A percentile compares a stretch with the other conserved stretches of the same genome.
phyloP scores from a whole-genome alignment of 176 grass and related monocot genomes.

The Areca catechu region DNA sequence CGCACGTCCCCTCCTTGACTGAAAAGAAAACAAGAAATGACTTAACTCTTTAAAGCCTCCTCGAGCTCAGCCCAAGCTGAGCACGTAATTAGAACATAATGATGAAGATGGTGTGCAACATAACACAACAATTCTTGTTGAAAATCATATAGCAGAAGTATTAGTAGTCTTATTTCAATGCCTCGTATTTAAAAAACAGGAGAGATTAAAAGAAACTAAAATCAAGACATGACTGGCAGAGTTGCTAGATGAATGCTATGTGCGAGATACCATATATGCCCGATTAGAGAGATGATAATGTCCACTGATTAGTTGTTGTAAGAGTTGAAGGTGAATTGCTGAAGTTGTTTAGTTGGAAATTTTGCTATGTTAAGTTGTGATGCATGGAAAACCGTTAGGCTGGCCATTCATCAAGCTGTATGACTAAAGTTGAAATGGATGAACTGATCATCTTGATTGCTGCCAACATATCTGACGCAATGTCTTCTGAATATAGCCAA shows the following conservation, averaged over 20 bases:
- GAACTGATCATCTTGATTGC: constrained; percentile 72
- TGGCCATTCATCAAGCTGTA: constrained; percentile 64
- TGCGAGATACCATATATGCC: constrained; percentile 42
- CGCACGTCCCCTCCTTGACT: constrained; percentile 45
- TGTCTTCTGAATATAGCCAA: constrained; percentile 79
- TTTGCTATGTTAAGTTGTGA: constrained; percentile 66
- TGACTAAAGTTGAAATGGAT: constrained; percentile 59
- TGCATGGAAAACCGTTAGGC: constrained; percentile 60
- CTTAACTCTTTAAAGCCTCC: neutral
- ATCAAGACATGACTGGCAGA: constrained; percentile 35
- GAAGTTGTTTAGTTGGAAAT: constrained; percentile 64
- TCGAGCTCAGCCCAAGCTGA: too few species aligned
- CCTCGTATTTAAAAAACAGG: constrained; percentile 13
- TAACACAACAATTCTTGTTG: constrained; percentile 27
- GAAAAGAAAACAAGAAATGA: constrained; percentile 12
- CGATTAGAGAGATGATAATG: constrained; percentile 44
- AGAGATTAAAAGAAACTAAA: constrained; percentile 26
- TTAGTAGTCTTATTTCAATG: too few species aligned
- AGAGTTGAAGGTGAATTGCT: constrained; percentile 61
- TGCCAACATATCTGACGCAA: constrained; percentile 54
- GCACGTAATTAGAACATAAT: neutral
- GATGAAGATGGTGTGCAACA: constrained; percentile 4
- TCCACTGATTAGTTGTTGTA: constrained; percentile 62
- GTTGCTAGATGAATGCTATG: constrained; percentile 41
- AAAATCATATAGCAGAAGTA: constrained; percentile 28